Percentiles rank a stretch among this genome's conserved stretches.
These are phyloP conservation scores for Alternaria postmessia DNA, from an alignment of 2,329 filamentous ascomycete genomes.

Conservation along the genomic window DNA sequence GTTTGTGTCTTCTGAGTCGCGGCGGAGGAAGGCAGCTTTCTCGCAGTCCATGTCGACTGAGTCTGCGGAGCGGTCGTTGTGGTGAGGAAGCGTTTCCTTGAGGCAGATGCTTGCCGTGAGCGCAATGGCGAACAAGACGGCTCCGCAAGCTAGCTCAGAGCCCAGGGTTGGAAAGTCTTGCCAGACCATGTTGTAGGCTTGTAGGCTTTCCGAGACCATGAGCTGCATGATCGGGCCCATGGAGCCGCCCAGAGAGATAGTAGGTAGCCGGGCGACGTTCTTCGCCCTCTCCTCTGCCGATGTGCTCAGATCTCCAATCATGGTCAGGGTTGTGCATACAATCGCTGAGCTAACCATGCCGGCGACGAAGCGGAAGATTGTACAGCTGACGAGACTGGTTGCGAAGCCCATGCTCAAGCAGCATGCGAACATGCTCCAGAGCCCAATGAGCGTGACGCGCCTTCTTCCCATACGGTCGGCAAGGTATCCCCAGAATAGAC, in stretches of 20 bases:
- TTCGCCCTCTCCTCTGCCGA: slow-evolving; percentile 49
- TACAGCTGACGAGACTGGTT: slow-evolving; percentile 53
- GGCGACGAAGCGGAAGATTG: slow-evolving; percentile 54
- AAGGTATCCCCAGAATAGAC: slow-evolving; percentile 56
- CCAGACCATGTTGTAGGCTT: slow-evolving; percentile 54
- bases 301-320: slow-evolving; percentile 57
- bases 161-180: slow-evolving; percentile 54
- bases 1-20: slow-evolving; percentile 47
- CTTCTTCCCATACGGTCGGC: slow-evolving; percentile 55
- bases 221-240: slow-evolving; percentile 56
- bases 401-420: slow-evolving; percentile 59
- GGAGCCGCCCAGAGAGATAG: slow-evolving; percentile 56
- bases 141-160: slow-evolving; percentile 55
- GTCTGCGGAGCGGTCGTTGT: slow-evolving; percentile 29
- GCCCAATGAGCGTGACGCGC: slow-evolving; percentile 55
- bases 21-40: slow-evolving; percentile 57
- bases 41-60: slow-evolving; percentile 52
- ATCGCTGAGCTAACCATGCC: slow-evolving; percentile 56
- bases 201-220: slow-evolving; percentile 53
- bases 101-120: slow-evolving; percentile 52
- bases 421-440: slow-evolving; percentile 55
- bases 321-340: slow-evolving; percentile 56
- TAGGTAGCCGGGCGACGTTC: slow-evolving; percentile 55
- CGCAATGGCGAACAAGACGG: slow-evolving; percentile 53
- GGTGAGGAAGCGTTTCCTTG: slow-evolving; percentile 50